Percentiles rank a stretch among this genome's conserved stretches.
These are phyloP conservation scores for Daldinia bambusicola DNA, from an alignment of 495 filamentous ascomycete species.

Conservation along the genomic window DNA sequence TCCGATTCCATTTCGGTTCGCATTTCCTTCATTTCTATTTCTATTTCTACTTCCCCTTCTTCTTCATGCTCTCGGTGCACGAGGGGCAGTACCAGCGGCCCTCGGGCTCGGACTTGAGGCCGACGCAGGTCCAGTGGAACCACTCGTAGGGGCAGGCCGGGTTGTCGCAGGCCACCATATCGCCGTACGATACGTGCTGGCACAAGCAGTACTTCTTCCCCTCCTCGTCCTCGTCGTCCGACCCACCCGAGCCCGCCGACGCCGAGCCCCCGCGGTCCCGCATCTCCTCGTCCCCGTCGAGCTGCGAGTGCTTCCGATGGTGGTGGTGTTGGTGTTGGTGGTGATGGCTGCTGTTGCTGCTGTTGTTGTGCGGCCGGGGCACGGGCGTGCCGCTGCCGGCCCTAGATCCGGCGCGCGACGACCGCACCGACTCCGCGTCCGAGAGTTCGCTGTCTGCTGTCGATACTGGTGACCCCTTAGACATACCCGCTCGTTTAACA, in stretches of 20 bases:
- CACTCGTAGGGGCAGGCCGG: conserved; percentile 91
- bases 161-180: conserved; percentile 99
- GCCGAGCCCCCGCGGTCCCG: conserved; percentile 51
- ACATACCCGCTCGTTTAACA: conserved; percentile 59
- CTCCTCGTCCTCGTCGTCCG: conserved; percentile 87
- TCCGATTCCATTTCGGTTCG: too few species aligned
- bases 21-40: not conserved
- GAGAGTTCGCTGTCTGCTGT: conserved; percentile 71
- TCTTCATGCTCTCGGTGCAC: conserved; percentile 73
- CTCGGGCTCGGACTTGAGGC: conserved; percentile 84
- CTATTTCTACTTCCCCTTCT: conserved; percentile 51
- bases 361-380: conserved; percentile 48
- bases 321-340: too few species aligned
- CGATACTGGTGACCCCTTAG: conserved; percentile 69
- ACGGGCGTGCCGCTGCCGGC: conserved; percentile 62
- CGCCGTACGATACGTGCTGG: conserved; percentile 90
- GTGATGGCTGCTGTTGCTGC: conserved; percentile 58
- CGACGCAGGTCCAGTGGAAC: conserved; percentile 98
- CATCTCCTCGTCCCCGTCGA: conserved; percentile 54
- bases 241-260: conserved; percentile 61
- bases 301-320: conserved; percentile 50
- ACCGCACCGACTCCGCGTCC: conserved; percentile 67
- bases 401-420: conserved; percentile 53
- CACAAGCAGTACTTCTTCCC: conserved; percentile 92
- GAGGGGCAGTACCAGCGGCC: conserved; percentile 93